Evolutionary conservation across 257 asterid species (phyloP), one percentile per base, ranked within the genome.

Genomic region (Fraxinus anomala): DNA sequence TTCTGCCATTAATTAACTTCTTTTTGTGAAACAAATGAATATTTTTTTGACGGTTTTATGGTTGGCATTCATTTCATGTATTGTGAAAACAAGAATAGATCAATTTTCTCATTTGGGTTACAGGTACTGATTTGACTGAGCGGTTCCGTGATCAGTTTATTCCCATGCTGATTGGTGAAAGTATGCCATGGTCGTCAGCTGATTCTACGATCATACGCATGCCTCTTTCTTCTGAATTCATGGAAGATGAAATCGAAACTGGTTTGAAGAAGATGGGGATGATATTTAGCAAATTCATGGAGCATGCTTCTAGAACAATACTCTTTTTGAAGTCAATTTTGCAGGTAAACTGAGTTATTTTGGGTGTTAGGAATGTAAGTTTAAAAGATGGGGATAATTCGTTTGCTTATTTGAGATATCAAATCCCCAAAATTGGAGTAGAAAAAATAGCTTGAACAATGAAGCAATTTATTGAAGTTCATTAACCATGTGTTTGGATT

Each of bases 81-180:
- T 66, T 80, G 84, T 80, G 65, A 51, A 75, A 66, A 33, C n/a
- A 30, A 70, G 72, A 78, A 70, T 79, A 26, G 34, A 63, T 59
- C 39, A 74, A 66, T 77, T 69, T 80, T 36, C 72, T 47, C 80
- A 68, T 70, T 76, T 73, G 73, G 70, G 82, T 81, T 16, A 51
- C 89, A 94, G 98, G 98, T 83, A 94, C 98, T 70, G 90, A 90
- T 80, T 88, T 94, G 88, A 85, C 82, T 0, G 95, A 89, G 84
- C 88, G 91, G 14, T 94, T 94, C 83, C 89, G 68, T 82, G 98
- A 94, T 83, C 98, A 94, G 84, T 94, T 94, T 88, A 89, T 84
- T 79, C 95, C 97, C 82, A 85, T 94, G 92, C 81, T 94, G 86
- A 78, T 91, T 73, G 89, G 87, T 82, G 90, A 88, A 81, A 88